Percentiles rank a stretch among this genome's conserved stretches.
These are phyloP conservation scores for Colletotrichum sp. DNA, from an alignment of 2,329 filamentous ascomycete genomes.

Conservation along the genomic window DNA sequence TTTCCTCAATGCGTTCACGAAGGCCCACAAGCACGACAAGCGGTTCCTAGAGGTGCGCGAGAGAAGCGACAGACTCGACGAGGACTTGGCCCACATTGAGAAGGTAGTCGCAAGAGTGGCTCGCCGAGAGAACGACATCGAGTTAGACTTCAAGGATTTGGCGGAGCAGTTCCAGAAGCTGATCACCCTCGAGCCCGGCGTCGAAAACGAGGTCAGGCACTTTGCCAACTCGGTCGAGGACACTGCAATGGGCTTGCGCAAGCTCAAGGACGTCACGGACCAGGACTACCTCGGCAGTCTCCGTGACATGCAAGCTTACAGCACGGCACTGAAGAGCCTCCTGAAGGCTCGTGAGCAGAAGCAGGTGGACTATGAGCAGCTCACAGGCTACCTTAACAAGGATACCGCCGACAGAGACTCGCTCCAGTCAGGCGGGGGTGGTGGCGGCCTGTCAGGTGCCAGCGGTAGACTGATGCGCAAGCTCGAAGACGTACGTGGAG, in stretches of 20 bases:
- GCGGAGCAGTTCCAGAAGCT: slow-evolving; percentile 96
- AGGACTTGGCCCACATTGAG: slow-evolving; percentile 90
- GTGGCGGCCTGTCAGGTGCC: slow-evolving; percentile 70
- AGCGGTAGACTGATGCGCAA: slow-evolving; percentile 90
- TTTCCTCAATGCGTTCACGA: slow-evolving; percentile 96
- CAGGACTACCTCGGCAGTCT: slow-evolving; percentile 94
- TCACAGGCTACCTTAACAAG: slow-evolving; percentile 95
- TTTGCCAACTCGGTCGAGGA: slow-evolving; percentile 89
- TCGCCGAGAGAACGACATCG: slow-evolving; percentile 84
- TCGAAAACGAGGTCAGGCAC: slow-evolving; percentile 81
- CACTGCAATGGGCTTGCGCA: slow-evolving; percentile 77
- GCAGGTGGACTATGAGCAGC: slow-evolving; percentile 94
- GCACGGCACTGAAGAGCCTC: slow-evolving; percentile 82
- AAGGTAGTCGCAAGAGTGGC: slow-evolving; percentile 94
- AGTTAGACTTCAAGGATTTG: slow-evolving; percentile 86
- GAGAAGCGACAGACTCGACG: slow-evolving; percentile 90
- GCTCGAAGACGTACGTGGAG: slow-evolving; percentile 94
- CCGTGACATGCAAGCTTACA: slow-evolving; percentile 95
- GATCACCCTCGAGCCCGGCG: slow-evolving; percentile 84
- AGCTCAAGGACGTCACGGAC: slow-evolving; percentile 89
- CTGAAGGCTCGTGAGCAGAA: slow-evolving; percentile 96
- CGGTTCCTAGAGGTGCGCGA: slow-evolving; percentile 95
- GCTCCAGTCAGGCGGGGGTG: slow-evolving; percentile 66
- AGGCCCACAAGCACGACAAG: slow-evolving; percentile 93
- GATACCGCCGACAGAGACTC: slow-evolving; percentile 85